Evolutionary conservation across 208 protist species (phyloP).

Genomic region (Polymyxa betae): DNA sequence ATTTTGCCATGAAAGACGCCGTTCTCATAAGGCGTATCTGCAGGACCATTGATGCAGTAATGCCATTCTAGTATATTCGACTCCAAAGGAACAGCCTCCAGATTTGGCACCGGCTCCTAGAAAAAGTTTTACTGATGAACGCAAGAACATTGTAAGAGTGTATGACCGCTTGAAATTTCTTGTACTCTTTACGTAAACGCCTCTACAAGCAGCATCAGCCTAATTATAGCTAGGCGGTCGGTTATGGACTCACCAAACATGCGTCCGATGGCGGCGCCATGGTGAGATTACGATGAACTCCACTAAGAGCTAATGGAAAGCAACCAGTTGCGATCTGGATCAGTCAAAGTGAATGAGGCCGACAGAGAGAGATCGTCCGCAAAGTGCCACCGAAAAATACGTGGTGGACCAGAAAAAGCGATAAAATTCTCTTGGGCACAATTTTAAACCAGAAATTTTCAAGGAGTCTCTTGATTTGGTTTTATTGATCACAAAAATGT

Average conservation of each 20-base stretch:
- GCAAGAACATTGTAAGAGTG: background rate
- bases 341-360: too few species aligned
- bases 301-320: too few species aligned
- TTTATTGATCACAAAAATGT: too few species aligned
- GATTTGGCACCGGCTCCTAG: slow-evolving; percentile 65
- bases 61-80: slow-evolving; percentile 76
- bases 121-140: background rate
- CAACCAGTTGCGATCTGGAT: too few species aligned
- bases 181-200: background rate
- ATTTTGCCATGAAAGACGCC: slow-evolving; percentile 73
- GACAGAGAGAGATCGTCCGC: too few species aligned
- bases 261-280: background rate
- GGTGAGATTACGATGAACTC: too few species aligned
- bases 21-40: slow-evolving; percentile 70
- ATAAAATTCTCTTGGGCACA: too few species aligned
- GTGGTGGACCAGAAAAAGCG: too few species aligned
- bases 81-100: slow-evolving; percentile 63
- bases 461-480: too few species aligned
- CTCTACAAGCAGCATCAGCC: slow-evolving; percentile 14
- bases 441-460: too few species aligned
- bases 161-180: background rate
- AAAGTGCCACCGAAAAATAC: too few species aligned
- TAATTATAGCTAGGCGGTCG: background rate
- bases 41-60: slow-evolving; percentile 71
- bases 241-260: background rate